phyloP scores from a whole-genome alignment of 2,329 filamentous ascomycete genomes.

The Magnaporthiopsis rhizophila region DNA sequence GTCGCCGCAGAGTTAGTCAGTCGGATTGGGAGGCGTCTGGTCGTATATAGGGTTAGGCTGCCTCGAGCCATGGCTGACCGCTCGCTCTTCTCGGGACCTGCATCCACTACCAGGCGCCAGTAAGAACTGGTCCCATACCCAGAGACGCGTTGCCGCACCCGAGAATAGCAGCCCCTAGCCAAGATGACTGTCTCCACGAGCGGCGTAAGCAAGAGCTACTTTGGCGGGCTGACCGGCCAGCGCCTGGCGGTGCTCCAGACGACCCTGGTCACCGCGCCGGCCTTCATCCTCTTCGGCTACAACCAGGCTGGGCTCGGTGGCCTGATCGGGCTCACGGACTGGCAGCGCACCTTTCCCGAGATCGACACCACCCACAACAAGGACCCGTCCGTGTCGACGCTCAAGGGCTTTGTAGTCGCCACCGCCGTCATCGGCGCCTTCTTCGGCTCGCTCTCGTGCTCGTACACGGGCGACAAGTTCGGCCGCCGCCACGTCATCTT shows the following conservation, averaged over 20 bases:
- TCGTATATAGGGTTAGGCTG: neutral
- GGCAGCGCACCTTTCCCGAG: constrained; percentile 34
- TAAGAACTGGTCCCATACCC: neutral
- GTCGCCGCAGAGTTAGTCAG: too few species aligned
- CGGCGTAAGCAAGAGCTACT: constrained; percentile 3
- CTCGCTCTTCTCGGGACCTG: neutral
- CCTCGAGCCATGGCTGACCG: neutral
- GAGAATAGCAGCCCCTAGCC: neutral
- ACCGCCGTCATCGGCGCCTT: constrained; percentile 17
- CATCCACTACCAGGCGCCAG: neutral
- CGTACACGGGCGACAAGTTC: constrained; percentile 34
- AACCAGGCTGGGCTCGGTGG: constrained; percentile 43
- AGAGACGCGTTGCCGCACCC: neutral
- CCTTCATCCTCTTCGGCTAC: constrained; percentile 42
- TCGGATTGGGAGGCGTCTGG: too few species aligned
- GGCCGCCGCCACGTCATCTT: constrained; percentile 43
- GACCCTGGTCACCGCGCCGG: constrained; percentile 15
- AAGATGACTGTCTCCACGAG: neutral
- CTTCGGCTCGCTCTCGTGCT: constrained; percentile 15
- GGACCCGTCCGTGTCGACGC: constrained; percentile 28
- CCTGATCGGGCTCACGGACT: constrained; percentile 26
- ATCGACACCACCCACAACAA: constrained; percentile 37
- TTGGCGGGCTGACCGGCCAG: constrained; percentile 13
- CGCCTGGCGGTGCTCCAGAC: constrained; percentile 13
- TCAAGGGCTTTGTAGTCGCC: constrained; percentile 18